Percentiles rank a stretch among this genome's conserved stretches.
Conservation (phyloP, 768 basidiomycete species). For the Sarcodon aspratus region DNA sequence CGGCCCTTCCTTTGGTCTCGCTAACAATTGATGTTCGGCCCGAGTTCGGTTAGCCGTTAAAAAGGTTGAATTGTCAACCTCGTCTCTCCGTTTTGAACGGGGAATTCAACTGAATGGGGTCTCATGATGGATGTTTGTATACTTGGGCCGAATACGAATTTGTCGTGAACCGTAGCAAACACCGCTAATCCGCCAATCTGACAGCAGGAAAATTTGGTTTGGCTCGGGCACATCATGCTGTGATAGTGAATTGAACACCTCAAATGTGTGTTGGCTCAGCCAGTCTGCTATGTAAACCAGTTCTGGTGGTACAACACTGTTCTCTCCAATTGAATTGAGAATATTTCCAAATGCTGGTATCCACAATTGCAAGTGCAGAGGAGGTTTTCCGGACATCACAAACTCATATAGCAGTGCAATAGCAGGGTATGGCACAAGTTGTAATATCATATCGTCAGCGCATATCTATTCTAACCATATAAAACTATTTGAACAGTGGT, state of each 20-base stretch:
- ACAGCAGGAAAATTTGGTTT: not conserved
- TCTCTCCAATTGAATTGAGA: not conserved
- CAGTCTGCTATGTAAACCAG: not conserved
- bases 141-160: constrained; percentile 16
- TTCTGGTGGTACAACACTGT: not conserved
- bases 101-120: no score
- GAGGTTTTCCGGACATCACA: not conserved
- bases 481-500: not conserved
- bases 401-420: not conserved
- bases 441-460: constrained; percentile 5
- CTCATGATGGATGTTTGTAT: constrained; percentile 16
- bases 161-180: constrained; percentile 19
- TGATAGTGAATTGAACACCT: not conserved
- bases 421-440: constrained; percentile 3
- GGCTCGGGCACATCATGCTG: not conserved
- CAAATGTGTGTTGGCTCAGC: not conserved
- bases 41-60: no score
- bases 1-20: no score
- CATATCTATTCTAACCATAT: constrained; percentile 1
- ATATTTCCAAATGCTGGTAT: not conserved
- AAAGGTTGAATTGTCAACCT: no score
- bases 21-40: no score
- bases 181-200: constrained; percentile 12
- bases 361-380: not conserved
- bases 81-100: no score